Conservation (phyloP, 169 alveolate species). For the Cystoisospora suis region DNA sequence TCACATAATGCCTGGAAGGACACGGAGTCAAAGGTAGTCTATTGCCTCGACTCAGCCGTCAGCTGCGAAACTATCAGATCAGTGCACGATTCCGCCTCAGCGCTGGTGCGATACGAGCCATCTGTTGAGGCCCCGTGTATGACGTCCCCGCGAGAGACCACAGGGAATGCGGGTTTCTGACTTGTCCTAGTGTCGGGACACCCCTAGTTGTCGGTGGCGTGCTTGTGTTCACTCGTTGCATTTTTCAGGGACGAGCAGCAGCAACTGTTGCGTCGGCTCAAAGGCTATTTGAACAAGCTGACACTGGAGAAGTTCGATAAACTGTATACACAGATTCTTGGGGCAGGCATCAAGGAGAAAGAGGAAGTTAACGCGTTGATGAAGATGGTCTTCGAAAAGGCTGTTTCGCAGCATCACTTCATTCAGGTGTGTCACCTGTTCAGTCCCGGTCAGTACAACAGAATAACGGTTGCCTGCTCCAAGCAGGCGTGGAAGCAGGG, state of each 20-base stretch:
- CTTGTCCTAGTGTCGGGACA: neutral
- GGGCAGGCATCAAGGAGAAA: slow-evolving; percentile 68
- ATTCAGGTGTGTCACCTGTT: slow-evolving; percentile 54
- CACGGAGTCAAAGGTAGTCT: too few relatives aligned
- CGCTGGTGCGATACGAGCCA: too few relatives aligned
- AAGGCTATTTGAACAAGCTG: slow-evolving; percentile 72
- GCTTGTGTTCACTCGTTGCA: neutral
- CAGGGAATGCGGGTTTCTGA: neutral
- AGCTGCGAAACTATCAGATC: too few relatives aligned
- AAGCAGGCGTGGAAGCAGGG: neutral
- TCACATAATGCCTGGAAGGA: too few relatives aligned
- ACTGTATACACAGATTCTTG: slow-evolving; percentile 69
- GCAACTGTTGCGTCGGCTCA: slow-evolving; percentile 46
- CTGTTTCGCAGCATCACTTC: slow-evolving; percentile 79
- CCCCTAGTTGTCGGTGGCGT: neutral
- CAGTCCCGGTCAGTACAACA: neutral
- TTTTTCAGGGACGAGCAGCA: slow-evolving; percentile 49
- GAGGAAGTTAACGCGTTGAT: slow-evolving; percentile 70
- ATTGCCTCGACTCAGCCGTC: too few relatives aligned
- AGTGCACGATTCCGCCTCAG: too few relatives aligned
- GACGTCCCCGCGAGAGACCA: neutral
- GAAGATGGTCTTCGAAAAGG: slow-evolving; percentile 75
- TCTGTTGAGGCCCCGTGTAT: too few relatives aligned
- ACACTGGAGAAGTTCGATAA: slow-evolving; percentile 76
- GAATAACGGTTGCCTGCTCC: neutral